Conservation (phyloP, 768 basidiomycete species). For the Mycena galopus region DNA sequence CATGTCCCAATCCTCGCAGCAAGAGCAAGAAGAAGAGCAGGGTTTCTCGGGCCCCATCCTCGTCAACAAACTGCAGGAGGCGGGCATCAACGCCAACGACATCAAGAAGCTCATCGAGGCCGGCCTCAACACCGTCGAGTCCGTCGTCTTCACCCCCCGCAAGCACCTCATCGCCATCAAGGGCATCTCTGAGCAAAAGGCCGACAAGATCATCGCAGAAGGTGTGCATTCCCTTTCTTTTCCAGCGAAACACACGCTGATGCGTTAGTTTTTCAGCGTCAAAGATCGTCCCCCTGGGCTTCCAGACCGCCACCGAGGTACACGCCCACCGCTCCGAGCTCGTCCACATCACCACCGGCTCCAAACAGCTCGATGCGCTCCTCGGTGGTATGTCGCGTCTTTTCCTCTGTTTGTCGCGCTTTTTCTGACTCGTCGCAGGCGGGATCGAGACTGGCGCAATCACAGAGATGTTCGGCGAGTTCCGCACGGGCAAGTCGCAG, state of each 20-base stretch:
- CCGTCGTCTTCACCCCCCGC: constrained; percentile 97
- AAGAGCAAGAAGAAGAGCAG: constrained; percentile 62
- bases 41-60: constrained; percentile 85
- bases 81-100: constrained; percentile 90
- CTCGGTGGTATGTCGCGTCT: constrained; percentile 87
- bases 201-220: constrained; percentile 94
- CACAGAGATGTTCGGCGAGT: constrained; percentile 98
- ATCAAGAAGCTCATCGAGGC: constrained; percentile 95
- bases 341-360: constrained; percentile 96
- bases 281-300: constrained; percentile 97
- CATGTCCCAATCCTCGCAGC: constrained; percentile 74
- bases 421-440: constrained; percentile 56
- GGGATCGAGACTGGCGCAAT: constrained; percentile 99
- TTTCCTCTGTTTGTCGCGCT: constrained; percentile 21
- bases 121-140: constrained; percentile 93
- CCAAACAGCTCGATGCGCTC: constrained; percentile 94
- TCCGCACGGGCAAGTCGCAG: constrained; percentile 98
- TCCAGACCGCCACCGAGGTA: constrained; percentile 98
- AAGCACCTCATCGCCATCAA: constrained; percentile 92
- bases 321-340: constrained; percentile 95
- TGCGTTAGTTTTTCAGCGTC: constrained; percentile 22
- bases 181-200: constrained; percentile 97
- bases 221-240: constrained; percentile 64
- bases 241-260: background rate
- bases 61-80: constrained; percentile 87